These are phyloP conservation scores for Paspalum vaginatum DNA, from an alignment of 176 grass and related monocot genomes.

Conservation along the genomic window DNA sequence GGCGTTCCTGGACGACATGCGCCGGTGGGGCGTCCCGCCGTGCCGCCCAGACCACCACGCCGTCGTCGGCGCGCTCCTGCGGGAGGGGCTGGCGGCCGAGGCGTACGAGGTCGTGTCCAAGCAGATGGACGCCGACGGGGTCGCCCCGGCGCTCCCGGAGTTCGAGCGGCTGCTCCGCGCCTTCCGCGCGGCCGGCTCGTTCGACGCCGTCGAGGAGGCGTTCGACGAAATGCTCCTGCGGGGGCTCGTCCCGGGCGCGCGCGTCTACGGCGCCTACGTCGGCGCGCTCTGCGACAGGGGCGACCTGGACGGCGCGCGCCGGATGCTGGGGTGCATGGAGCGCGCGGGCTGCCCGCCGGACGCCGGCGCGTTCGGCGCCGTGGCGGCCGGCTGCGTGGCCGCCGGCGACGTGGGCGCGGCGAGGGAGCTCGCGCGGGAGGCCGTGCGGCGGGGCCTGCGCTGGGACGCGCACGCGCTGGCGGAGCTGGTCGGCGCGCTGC, in stretches of 20 bases:
- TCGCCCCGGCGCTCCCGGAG: conserved; percentile 30
- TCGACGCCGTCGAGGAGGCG: conserved; percentile 50
- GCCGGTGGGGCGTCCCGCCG: conserved; percentile 41
- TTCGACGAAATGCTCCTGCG: conserved; percentile 73
- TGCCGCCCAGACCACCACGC: conserved; percentile 31
- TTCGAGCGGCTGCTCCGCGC: conserved; percentile 43
- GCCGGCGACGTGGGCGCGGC: conserved; percentile 34
- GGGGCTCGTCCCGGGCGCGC: conserved; percentile 49
- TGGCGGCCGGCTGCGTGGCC: conserved; percentile 39
- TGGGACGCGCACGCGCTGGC: conserved; percentile 48
- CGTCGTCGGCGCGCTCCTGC: conserved; percentile 50
- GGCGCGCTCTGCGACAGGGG: conserved; percentile 35
- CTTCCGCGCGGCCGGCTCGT: conserved; percentile 18
- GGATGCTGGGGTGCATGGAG: conserved; percentile 73
- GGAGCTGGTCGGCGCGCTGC: conserved; percentile 30
- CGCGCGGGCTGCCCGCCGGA: conserved; percentile 56
- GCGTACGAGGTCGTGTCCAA: conserved; percentile 48
- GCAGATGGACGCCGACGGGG: conserved; percentile 54
- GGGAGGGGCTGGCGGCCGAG: conserved; percentile 44
- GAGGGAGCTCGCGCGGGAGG: conserved; percentile 45
- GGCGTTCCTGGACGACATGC: conserved; percentile 63
- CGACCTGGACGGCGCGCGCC: conserved; percentile 48
- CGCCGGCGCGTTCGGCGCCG: conserved; percentile 37
- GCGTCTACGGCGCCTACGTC: conserved; percentile 52
- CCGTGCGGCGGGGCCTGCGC: conserved; percentile 39